Base-by-base conservation (phyloP, 2,329 filamentous ascomycete genomes). In the Diaporthe longicolla region DNA sequence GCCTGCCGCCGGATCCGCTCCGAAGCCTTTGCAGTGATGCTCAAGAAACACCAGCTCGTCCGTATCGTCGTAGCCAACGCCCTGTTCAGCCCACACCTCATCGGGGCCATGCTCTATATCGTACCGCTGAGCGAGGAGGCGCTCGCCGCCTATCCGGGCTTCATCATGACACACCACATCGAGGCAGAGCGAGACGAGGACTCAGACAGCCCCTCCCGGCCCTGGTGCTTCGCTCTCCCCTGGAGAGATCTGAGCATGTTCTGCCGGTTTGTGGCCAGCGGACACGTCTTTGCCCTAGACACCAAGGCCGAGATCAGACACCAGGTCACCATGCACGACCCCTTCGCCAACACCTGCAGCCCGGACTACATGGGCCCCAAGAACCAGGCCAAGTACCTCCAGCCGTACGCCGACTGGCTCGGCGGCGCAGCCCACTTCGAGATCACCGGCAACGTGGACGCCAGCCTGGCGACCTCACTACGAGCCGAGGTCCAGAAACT, bases 81-180 rank as follows among this genome's bases (percentile, higher is more conserved):
- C 6, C n/a, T 68, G 0, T 10, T 68, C 1, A 68, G 63, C 45
- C 63, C 63, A 0, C 63, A 68, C 32, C 32, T 68, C 0, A 68
- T 68, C 32, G 48, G 63, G 9, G 13, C 63, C 5, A 4, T 54
- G 32, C 32, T 68, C 10, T 9, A 54, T 10, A 54, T 68, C 15
- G 17, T 54, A 0, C 63, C 63, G 1, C 0, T 68, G 48, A 40
- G n/a, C 17, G 48, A 68, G 0, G 26, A 29, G 17, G 63, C 48
- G 2, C 3, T 68, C 32, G 15, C 13, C 21, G n/a, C 3, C 7
- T 68, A 68, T 32, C 45, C 63, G 1, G 63, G 63, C 4, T 68
- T 68, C 32, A 26, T 68, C 32, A 68, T 68, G 48, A 68, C 63
- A 19, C 32, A 68, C 48, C 40, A 8, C 5, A 68, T 68, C 48